Evolutionary conservation across 2,329 filamentous ascomycete species (phyloP).

Genomic region (Didymella sp.): DNA sequence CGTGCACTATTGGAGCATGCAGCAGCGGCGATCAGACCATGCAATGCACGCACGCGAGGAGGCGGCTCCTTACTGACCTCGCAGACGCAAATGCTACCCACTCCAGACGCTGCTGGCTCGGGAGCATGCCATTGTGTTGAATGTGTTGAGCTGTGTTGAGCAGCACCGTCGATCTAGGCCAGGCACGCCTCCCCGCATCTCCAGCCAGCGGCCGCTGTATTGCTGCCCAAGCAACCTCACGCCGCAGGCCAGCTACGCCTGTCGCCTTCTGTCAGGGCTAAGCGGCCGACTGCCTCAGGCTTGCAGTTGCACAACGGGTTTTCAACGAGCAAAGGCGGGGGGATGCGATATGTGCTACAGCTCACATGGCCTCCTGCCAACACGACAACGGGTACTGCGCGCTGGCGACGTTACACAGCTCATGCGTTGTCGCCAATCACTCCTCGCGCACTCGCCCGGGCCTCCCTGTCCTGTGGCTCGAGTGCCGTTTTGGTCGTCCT

Average conservation of each 20-base stretch:
- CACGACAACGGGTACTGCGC: conserved; percentile 29
- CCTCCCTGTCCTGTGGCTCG: conserved; percentile 25
- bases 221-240: conserved; percentile 16
- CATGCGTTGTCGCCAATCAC: conserved; percentile 32
- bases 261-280: conserved; percentile 18
- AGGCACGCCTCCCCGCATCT: conserved; percentile 5
- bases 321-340: conserved; percentile 26
- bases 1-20: conserved; percentile 12
- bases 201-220: conserved; percentile 8
- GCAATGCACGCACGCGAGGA: conserved; percentile 14
- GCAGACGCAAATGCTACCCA: conserved; percentile 9
- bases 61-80: conserved; percentile 4
- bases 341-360: conserved; percentile 17
- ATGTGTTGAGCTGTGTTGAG: no score
- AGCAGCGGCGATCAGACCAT: conserved; percentile 8
- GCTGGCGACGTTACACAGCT: conserved; percentile 27
- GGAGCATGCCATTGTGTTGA: background rate
- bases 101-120: conserved; percentile 4
- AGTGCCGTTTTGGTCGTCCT: conserved; percentile 29
- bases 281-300: conserved; percentile 28
- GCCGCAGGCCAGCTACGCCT: conserved; percentile 20
- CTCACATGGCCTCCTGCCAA: conserved; percentile 34
- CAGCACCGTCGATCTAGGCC: background rate
- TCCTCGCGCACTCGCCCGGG: conserved; percentile 18
- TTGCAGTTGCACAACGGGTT: conserved; percentile 23